Base-by-base conservation (phyloP, 2,329 filamentous ascomycete genomes). In the Microdochium bolleyi region DNA sequence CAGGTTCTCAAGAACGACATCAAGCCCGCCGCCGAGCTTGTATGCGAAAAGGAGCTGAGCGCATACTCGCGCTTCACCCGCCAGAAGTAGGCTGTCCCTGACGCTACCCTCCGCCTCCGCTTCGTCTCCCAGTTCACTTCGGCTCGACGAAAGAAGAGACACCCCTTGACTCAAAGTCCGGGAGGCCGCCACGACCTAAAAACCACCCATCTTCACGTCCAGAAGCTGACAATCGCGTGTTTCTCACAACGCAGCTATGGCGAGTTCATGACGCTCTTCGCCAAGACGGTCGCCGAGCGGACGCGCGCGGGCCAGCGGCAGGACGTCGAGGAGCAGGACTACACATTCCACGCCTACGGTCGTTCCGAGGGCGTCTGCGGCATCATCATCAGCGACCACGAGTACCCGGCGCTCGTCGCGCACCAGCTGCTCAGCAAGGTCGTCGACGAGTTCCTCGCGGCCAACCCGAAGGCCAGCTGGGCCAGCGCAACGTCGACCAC, bases 391-490 rank as follows among this genome's bases (percentile, higher is more conserved):
- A 85, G 82, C 57, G 85, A 90, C 64, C 80, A 85, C 64, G 80
- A 85, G 62, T 92, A 92, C 70, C 87, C 87, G 49, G 77, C 80
- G 34, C 78, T 92, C 9, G 89, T 92, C 24, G 91, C 91, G 24
- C 91, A 96, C 68, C 87, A 90, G 70, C 79, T 96, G 52, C 83
- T 96, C 60, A 87, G 84, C 67, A 95, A 96, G 70, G 79, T 94
- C 52, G 76, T 91, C 68, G 89, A 96, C 70, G 90, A 95, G 69
- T 96, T 96, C 71, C 78, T 92, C 38, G 75, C 83, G 58, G 82
- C 85, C 65, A 82, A 92, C 73, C 88, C 90, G 9, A 80, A 82
- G 54, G 82, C 83, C 50, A 73, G 83, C 46, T 94, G 85, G 78
- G 11, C 34, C 13, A 16, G 5, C 34, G 34, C 34, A 14, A 38